Percentiles rank a stretch among this genome's conserved stretches.
Conservation (phyloP, 2,329 filamentous ascomycete species). For the Chalara sp. region DNA sequence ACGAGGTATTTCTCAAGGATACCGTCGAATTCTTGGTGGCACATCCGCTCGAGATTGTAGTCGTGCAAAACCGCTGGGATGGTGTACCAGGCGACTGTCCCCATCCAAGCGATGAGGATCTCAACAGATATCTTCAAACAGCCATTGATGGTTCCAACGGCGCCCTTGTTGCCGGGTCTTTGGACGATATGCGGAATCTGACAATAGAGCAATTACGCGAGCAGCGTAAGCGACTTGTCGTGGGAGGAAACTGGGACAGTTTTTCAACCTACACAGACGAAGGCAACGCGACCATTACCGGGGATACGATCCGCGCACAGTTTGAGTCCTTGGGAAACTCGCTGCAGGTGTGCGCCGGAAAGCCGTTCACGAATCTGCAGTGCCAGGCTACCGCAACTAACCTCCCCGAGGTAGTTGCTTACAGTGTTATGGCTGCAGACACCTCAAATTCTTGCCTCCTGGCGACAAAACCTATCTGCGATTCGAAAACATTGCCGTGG, state of each 20-base stretch:
- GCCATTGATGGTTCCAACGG: conserved; percentile 26
- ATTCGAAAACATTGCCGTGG: conserved; percentile 41
- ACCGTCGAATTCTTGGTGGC: conserved; percentile 34
- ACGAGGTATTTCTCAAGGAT: conserved; percentile 35
- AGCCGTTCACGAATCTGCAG: conserved; percentile 36
- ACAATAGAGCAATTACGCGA: conserved; percentile 30
- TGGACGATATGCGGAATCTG: conserved; percentile 28
- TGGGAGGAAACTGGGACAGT: conserved; percentile 31
- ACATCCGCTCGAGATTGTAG: conserved; percentile 38
- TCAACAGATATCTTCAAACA: conserved; percentile 30
- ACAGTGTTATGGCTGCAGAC: conserved; percentile 37
- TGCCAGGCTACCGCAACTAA: conserved; percentile 46
- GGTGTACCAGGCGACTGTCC: conserved; percentile 40
- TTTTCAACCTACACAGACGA: conserved; percentile 35
- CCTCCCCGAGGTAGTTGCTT: conserved; percentile 38
- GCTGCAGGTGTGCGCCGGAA: conserved; percentile 25
- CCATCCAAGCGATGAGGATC: conserved; percentile 34
- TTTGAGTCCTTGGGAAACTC: conserved; percentile 27
- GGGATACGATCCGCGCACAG: conserved; percentile 31
- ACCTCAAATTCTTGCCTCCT: conserved; percentile 37
- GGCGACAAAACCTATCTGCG: conserved; percentile 42
- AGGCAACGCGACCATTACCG: conserved; percentile 35
- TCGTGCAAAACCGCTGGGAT: conserved; percentile 44
- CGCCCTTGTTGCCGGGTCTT: conserved; percentile 18
- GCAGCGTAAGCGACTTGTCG: conserved; percentile 31